Evolutionary conservation across 768 basidiomycete species (phyloP).

Genomic region (Solioccasus polychromus): DNA sequence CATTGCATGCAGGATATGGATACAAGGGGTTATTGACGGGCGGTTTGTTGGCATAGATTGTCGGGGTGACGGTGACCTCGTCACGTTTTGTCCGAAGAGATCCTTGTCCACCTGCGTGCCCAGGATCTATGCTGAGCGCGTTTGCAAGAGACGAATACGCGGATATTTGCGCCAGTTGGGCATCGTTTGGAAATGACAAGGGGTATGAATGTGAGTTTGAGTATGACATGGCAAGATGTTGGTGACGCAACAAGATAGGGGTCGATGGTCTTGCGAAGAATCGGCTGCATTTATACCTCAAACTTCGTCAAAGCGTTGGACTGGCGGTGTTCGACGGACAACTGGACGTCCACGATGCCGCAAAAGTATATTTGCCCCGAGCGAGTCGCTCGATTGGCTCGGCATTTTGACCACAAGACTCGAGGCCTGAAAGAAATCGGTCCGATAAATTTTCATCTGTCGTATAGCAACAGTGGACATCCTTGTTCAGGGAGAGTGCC

Average conservation of each 20-base stretch:
- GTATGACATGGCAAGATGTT: slow-evolving; percentile 17
- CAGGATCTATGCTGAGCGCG: slow-evolving; percentile 18
- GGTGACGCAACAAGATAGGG: background rate
- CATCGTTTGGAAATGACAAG: slow-evolving; percentile 18
- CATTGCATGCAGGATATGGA: slow-evolving; percentile 31
- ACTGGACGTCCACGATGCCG: slow-evolving; percentile 1
- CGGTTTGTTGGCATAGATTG: slow-evolving; percentile 16
- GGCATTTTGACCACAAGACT: background rate
- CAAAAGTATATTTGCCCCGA: background rate
- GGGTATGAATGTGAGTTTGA: slow-evolving; percentile 15
- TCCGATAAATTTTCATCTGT: background rate
- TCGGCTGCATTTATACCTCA: slow-evolving; percentile 19
- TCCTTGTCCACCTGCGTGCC: slow-evolving; percentile 7
- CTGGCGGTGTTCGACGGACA: background rate
- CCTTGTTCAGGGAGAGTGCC: slow-evolving; percentile 1
- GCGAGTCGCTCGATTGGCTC: background rate
- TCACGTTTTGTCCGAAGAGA: slow-evolving; percentile 1
- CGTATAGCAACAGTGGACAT: slow-evolving; percentile 4
- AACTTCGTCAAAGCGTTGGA: slow-evolving; percentile 17
- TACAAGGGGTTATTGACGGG: slow-evolving; percentile 22
- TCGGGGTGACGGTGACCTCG: slow-evolving; percentile 4
- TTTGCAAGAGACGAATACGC: slow-evolving; percentile 26
- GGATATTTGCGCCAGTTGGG: slow-evolving; percentile 15
- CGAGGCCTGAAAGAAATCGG: too few relatives aligned
- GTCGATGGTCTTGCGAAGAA: background rate